Base-by-base conservation (phyloP, 768 basidiomycete genomes). In the Suillus lakei region DNA sequence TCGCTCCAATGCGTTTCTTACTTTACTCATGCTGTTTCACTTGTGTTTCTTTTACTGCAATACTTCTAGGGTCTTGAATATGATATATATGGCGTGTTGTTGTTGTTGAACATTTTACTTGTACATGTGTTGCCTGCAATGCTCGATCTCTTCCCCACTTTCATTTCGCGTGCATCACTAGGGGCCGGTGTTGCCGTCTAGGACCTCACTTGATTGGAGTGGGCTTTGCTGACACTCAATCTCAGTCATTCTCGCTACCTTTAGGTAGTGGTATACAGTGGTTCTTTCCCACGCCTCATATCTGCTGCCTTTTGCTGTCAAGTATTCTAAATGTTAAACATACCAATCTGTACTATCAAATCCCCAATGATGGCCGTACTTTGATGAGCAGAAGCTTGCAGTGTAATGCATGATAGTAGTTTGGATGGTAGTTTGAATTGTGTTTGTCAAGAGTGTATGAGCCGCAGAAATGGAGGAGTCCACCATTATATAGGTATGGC, bases 311-410 rank as follows among this genome's bases (percentile, higher is more conserved):
- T n/a, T n/a, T n/a, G n/a, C n/a, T n/a, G n/a, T n/a, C n/a, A n/a
- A n/a, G n/a, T n/a, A n/a, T 69, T 60, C 53, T 21, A 5, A 36
- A 58, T n/a, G 32, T 64, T 18, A 3, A 36, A 61, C 87, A 56
- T 68, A 97, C 97, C 98, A 98, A 76, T 99, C 98, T 96, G 95
- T 98, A 78, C 99, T 97, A 77, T 8, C 4, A 95, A 99, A 75
- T 96, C 94, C 91, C 91, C 95, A 72, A 70, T 93, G 92, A 70
- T 97, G 95, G 74, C 98, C 99, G 79, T 99, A 99, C 84, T 92
- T 94, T 78, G 99, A 82, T 60, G 88, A 78, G 76, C 50, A 51
- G 28, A 30, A 26, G 8, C 26, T 51, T 16, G 50, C 50, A 51
- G 50, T 51, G 16, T 26, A 51, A 9, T 51, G 26, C 28, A 51